Percentiles rank a stretch among this genome's conserved stretches.
Evolutionary conservation across 495 filamentous ascomycete genomes (phyloP).

Genomic region (Aspergillus baeticus): DNA sequence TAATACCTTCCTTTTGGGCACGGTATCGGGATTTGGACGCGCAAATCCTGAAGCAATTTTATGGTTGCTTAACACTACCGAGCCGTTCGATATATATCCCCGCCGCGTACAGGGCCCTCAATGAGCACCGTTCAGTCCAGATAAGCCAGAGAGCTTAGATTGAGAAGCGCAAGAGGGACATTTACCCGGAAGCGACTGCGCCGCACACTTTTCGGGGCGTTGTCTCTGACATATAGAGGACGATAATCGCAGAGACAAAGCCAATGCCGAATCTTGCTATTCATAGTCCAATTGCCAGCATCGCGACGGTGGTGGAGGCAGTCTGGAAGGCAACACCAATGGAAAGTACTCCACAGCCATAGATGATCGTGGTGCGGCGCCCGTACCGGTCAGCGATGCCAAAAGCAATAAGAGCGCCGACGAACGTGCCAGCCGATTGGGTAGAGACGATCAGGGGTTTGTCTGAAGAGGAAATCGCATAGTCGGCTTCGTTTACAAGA

Average conservation of each 20-base stretch:
- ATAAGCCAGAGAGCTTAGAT: too few species aligned
- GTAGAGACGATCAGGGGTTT: constrained; percentile 71
- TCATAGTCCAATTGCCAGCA: constrained; percentile 68
- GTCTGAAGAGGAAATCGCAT: constrained; percentile 45
- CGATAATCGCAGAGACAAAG: constrained; percentile 71
- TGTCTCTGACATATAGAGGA: constrained; percentile 71
- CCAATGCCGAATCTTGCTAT: constrained; percentile 73
- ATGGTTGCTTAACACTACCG: too few species aligned
- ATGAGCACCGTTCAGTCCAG: too few species aligned
- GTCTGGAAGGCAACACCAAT: constrained; percentile 64
- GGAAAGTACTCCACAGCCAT: constrained; percentile 63
- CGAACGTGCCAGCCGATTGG: constrained; percentile 73
- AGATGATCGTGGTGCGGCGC: constrained; percentile 66
- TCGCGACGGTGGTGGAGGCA: constrained; percentile 42
- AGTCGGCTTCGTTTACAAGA: constrained; percentile 28
- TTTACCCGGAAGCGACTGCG: constrained; percentile 66
- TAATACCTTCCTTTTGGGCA: too few species aligned
- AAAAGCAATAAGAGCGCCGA: constrained; percentile 69
- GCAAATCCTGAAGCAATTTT: too few species aligned
- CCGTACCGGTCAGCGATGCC: constrained; percentile 67
- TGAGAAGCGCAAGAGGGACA: too few species aligned
- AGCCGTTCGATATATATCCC: too few species aligned
- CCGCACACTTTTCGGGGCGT: constrained; percentile 64
- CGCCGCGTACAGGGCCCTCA: too few species aligned
- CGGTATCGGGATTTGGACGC: too few species aligned